Evolutionary conservation across 2,329 filamentous ascomycete genomes (phyloP), one percentile per base, ranked within the genome.

Genomic region (Fusarium austroafricanum): DNA sequence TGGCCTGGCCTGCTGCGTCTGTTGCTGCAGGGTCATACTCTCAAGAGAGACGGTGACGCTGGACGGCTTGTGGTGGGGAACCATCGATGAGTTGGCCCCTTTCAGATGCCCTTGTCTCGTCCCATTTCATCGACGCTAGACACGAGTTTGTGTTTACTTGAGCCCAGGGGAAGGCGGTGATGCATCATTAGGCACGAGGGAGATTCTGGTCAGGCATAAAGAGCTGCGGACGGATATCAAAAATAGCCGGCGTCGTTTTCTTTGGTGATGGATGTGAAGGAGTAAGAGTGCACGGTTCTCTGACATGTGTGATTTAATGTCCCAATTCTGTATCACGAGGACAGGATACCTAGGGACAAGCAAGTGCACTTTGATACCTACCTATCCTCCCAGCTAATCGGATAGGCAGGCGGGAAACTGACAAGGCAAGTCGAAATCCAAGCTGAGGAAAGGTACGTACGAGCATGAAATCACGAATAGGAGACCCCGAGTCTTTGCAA

Each of bases 71-170:
- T 55, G 57, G 72, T 74, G 72, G 72, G 65, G 72, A 72, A 72
- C 61, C 45, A 72, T 68, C 61, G 70, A 74, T 74, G 72, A 74
- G 72, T 53, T 74, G 72, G 72, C 72, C 68, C 72, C 72, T 73
- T 66, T 72, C 55, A 60, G 60, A 61, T 61, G 68, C 67, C 72
- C 72, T 72, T 72, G 67, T 72, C 72, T 74, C 68, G 70, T 72
- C 66, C 71, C 70, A 73, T 72, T 61, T 35, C 51, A 55, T 71
- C 54, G 66, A 65, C 72, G 72, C 72, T 74, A 74, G 62, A 67
- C 60, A 65, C 40, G 46, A 65, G 62, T 61, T 70, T 72, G 55
- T 55, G 61, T 61, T 60, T 70, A 46, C 67, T 69, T 59, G 57
- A 73, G 64, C 62, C 55, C 60, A 68, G 52, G 70, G 60, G 68